These are phyloP conservation scores for Dentipellis sp. DNA, from an alignment of 768 basidiomycete species.

Conservation along the genomic window DNA sequence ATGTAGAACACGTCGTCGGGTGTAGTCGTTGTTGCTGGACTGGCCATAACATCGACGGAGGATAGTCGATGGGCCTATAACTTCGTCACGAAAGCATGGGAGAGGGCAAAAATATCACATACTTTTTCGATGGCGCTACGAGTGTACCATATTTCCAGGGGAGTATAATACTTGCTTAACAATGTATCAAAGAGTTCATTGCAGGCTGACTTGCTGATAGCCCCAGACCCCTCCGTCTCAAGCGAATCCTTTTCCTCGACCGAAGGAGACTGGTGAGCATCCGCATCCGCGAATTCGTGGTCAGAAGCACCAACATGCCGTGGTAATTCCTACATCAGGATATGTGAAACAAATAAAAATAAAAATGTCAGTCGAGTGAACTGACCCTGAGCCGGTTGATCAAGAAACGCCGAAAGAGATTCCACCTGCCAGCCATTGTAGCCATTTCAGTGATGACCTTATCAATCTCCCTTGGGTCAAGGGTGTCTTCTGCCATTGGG, in stretches of 20 bases:
- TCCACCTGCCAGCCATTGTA: constrained; percentile 89
- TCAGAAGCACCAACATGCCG: background rate
- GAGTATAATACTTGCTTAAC: constrained; percentile 68
- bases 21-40: constrained; percentile 58
- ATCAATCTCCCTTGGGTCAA: constrained; percentile 90
- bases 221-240: constrained; percentile 12
- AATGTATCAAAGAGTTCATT: constrained; percentile 56
- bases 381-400: constrained; percentile 61
- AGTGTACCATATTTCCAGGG: constrained; percentile 89
- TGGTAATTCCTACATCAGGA: background rate
- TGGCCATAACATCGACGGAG: constrained; percentile 55
- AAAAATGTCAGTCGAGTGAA: background rate
- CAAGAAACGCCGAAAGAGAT: constrained; percentile 82
- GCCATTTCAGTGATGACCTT: constrained; percentile 81
- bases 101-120: constrained; percentile 1
- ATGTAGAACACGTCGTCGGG: constrained; percentile 97
- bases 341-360: background rate
- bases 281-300: background rate
- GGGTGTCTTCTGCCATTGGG: constrained; percentile 37
- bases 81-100: background rate
- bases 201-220: constrained; percentile 43
- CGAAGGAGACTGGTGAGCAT: background rate
- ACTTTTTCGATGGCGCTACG: constrained; percentile 85
- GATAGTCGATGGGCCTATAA: constrained; percentile 82
- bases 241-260: background rate